Percentiles rank a stretch among this genome's conserved stretches.
phyloP scores from a whole-genome alignment of 2,329 filamentous ascomycete species.

The Neonectria magnoliae region DNA sequence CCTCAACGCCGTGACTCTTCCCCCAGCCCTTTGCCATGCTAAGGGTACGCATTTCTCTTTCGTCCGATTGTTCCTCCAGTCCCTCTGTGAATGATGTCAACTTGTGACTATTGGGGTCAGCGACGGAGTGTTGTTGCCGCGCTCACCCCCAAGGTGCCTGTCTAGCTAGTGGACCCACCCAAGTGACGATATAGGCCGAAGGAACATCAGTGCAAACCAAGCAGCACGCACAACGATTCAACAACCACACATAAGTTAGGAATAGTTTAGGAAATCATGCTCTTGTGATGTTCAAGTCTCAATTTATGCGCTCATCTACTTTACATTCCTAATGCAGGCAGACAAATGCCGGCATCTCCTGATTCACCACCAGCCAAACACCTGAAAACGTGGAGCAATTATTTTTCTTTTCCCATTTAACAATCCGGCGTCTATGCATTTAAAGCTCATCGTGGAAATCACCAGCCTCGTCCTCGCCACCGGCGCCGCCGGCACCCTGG shows the following conservation, averaged over 20 bases:
- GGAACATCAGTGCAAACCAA: background rate
- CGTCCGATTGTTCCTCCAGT: background rate
- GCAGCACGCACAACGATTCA: background rate
- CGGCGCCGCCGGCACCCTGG: conserved; percentile 69
- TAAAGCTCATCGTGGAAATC: conserved; percentile 83
- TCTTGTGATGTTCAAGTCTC: conserved; percentile 10
- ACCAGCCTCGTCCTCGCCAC: conserved; percentile 74
- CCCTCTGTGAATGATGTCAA: background rate
- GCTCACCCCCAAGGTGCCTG: background rate
- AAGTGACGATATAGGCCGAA: background rate
- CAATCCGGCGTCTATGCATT: conserved; percentile 51
- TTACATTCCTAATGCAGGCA: conserved; percentile 40
- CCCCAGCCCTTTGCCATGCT: background rate
- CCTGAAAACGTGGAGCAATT: conserved; percentile 37
- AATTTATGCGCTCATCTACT: conserved; percentile 47
- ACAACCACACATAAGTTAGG: background rate
- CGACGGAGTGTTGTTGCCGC: background rate
- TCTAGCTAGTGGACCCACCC: background rate
- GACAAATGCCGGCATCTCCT: conserved; percentile 34
- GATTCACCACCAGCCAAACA: conserved; percentile 44
- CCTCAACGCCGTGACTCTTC: background rate
- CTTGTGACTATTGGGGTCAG: background rate
- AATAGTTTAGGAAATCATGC: too few relatives aligned
- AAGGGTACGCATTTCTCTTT: background rate
- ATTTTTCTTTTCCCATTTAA: conserved; percentile 41